Evolutionary conservation across 192 early-diverging fungal species (phyloP), one percentile per base, ranked within the genome.

Genomic region (Spizellomyces sp.): DNA sequence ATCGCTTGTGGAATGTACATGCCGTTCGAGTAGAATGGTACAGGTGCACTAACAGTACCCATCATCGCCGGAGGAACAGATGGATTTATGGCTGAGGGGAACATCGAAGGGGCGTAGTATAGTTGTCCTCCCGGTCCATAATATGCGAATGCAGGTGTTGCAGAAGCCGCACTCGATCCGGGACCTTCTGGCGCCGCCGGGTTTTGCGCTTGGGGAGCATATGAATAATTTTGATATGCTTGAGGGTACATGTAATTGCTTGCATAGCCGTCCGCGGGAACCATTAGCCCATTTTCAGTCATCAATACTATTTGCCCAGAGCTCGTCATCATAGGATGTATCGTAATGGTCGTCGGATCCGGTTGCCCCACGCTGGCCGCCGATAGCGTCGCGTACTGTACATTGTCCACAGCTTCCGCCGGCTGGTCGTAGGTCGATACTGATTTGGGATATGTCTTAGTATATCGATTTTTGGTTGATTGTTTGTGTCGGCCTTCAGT

Each of bases 221-320:
- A 36, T 36, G 27, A 36, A 3, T 36, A 36, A 36, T 36, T 36
- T 36, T 36, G 27, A 36, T 45, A 47, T 14, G 43, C 44, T 15
- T 41, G 12, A 48, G 41, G 15, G 45, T 48, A 65, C 64, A 65
- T 65, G 64, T 65, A 65, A n/a, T 61, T 61, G 22, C 27, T 61
- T 12, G 10, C 10, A 27, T 61, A 61, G 15, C 42, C 17, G 0
- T 42, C 50, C 17, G 66, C 66, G 7, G 66, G 66, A 21, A 67
- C 54, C 50, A 59, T 59, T 10, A 67, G 66, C 15, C 66, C 66
- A 5, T 27, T 15, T 9, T 67, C 66, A 10, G 66, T 67, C 48
- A 67, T 58, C 6, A 67, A 22, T 10, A 67, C 52, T 4, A 67
- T 57, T 55, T 67, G 66, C 10, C 66, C 66, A 5, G 66, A 67